A percentile compares a stretch with the other conserved stretches of the same genome.
phyloP scores from a whole-genome alignment of 768 basidiomycete genomes.

The Pisolithus tinctorius region DNA sequence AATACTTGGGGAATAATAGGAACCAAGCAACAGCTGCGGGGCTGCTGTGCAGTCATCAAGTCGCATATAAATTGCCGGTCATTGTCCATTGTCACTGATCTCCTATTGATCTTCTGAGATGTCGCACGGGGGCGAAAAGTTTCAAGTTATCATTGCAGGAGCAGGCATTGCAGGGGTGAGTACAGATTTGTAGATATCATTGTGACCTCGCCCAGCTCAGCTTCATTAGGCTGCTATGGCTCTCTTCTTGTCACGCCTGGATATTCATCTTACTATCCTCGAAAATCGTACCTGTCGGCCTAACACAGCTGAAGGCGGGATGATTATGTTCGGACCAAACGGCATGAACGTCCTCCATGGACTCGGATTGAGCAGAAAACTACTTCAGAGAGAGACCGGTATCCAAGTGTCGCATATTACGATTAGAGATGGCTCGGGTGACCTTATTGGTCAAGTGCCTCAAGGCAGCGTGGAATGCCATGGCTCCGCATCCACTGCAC shows the following conservation, averaged over 20 bases:
- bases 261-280: slow-evolving; percentile 14
- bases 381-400: slow-evolving; percentile 18
- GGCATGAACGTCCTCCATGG: slow-evolving; percentile 23
- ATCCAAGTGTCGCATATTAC: slow-evolving; percentile 14
- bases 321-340: slow-evolving; percentile 24
- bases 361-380: slow-evolving; percentile 17
- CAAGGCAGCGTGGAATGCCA: slow-evolving; percentile 23
- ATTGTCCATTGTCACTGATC: too few species aligned
- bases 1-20: too few species aligned
- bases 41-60: neutral
- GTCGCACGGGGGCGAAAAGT: slow-evolving; percentile 11
- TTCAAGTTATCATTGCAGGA: slow-evolving; percentile 22
- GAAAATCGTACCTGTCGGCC: slow-evolving; percentile 16
- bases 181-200: neutral
- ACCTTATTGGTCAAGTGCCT: slow-evolving; percentile 15
- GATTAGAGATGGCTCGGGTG: slow-evolving; percentile 17
- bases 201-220: neutral
- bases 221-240: slow-evolving; percentile 13
- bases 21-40: neutral
- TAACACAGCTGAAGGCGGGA: slow-evolving; percentile 15
- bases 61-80: too few species aligned
- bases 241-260: slow-evolving; percentile 20
- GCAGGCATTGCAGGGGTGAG: slow-evolving; percentile 24
- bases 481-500: slow-evolving; percentile 19
- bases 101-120: neutral